phyloP scores from a whole-genome alignment of 2,329 filamentous ascomycete species.

The Aspergillus unguis region DNA sequence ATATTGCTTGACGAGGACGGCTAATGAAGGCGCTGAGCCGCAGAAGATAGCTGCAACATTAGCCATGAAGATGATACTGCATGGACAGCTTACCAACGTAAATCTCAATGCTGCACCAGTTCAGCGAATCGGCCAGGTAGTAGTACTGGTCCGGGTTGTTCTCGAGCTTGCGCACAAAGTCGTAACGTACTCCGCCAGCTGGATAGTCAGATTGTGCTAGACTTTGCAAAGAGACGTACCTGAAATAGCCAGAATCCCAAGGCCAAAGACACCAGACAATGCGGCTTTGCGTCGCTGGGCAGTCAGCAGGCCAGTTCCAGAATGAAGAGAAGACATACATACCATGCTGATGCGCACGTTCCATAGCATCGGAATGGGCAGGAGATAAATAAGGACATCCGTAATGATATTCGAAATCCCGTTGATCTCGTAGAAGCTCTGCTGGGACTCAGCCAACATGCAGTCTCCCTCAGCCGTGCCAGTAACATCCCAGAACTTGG shows the following conservation, averaged over 20 bases:
- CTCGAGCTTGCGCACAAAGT: slow-evolving; percentile 13
- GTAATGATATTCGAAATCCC: slow-evolving; percentile 17
- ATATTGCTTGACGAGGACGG: slow-evolving; percentile 9
- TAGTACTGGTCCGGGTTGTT: slow-evolving; percentile 14
- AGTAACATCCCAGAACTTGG: background rate
- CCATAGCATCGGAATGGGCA: slow-evolving; percentile 17
- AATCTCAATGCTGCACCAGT: slow-evolving; percentile 19
- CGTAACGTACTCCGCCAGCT: slow-evolving; percentile 18
- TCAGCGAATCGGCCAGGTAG: slow-evolving; percentile 16
- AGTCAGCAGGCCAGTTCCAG: background rate
- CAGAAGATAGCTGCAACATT: slow-evolving; percentile 15
- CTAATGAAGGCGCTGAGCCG: slow-evolving; percentile 15
- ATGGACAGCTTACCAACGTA: slow-evolving; percentile 13
- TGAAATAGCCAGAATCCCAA: slow-evolving; percentile 14
- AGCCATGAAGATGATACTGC: background rate
- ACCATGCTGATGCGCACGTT: too few relatives aligned
- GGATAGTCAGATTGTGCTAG: too few relatives aligned
- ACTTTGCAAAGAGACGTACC: background rate
- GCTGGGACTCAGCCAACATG: slow-evolving; percentile 10
- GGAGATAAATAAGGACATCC: slow-evolving; percentile 15
- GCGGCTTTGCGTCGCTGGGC: slow-evolving; percentile 14
- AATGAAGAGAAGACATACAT: too few relatives aligned
- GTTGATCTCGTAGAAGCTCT: slow-evolving; percentile 18
- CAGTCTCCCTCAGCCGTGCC: slow-evolving; percentile 1
- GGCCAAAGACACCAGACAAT: slow-evolving; percentile 13